phyloP scores from a whole-genome alignment of 345 rosid species.

The Murraya paniculata region DNA sequence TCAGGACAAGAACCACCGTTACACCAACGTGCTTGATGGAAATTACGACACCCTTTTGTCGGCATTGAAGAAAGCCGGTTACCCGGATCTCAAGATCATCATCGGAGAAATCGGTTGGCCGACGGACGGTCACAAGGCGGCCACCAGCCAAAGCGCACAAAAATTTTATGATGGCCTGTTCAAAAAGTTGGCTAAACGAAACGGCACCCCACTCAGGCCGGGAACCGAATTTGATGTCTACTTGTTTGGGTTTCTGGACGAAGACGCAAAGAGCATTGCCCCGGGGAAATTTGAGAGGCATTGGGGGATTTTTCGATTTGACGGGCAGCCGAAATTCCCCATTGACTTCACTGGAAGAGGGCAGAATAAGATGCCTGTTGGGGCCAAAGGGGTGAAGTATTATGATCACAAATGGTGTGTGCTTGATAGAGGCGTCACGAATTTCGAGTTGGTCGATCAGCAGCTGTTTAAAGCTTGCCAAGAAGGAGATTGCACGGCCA shows the following conservation, averaged over 20 bases:
- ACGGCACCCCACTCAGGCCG: constrained; percentile 68
- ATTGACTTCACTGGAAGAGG: constrained; percentile 66
- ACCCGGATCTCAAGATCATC: constrained; percentile 44
- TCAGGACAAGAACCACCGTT: constrained; percentile 36
- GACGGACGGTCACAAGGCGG: constrained; percentile 55
- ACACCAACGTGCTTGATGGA: constrained; percentile 75
- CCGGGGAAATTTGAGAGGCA: constrained; percentile 84
- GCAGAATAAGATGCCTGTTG: constrained; percentile 42
- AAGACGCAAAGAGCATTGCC: constrained; percentile 64
- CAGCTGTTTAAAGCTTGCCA: constrained; percentile 54
- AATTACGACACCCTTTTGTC: constrained; percentile 79
- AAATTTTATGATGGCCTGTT: constrained; percentile 73
- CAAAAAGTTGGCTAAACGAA: constrained; percentile 40
- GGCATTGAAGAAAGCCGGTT: constrained; percentile 50
- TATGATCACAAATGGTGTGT: constrained; percentile 62
- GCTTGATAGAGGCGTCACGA: constrained; percentile 21
- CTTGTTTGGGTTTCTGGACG: constrained; percentile 69
- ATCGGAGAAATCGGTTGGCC: constrained; percentile 99
- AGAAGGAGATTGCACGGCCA: constrained; percentile 52
- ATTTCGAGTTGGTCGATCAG: constrained; percentile 3
- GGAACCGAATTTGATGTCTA: constrained; percentile 49
- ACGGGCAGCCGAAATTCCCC: constrained; percentile 67
- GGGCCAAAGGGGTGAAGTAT: constrained; percentile 64
- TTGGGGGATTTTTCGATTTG: constrained; percentile 84
- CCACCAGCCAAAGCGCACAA: constrained; percentile 35